A percentile compares a stretch with the other conserved stretches of the same genome.
phyloP scores from a whole-genome alignment of 2,329 filamentous ascomycete species.

The Proliferodiscus dingleyae region DNA sequence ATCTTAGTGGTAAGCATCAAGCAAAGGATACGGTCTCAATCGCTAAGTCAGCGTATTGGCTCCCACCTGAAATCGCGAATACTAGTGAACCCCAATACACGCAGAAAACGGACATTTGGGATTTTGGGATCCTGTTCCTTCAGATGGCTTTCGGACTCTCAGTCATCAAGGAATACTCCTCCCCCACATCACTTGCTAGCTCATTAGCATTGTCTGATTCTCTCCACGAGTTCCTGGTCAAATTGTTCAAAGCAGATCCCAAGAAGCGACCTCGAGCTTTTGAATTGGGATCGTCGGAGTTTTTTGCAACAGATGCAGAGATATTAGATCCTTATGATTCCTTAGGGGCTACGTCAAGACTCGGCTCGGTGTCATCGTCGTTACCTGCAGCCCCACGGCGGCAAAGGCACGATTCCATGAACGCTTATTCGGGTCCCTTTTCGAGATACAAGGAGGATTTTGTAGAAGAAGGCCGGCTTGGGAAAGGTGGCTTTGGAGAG shows the following conservation, averaged over 20 bases:
- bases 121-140: conserved; percentile 83
- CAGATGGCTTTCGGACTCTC: conserved; percentile 92
- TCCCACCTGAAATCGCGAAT: conserved; percentile 69
- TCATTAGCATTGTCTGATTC: conserved; percentile 67
- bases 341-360: conserved; percentile 36
- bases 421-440: conserved; percentile 42
- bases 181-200: conserved; percentile 69
- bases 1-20: conserved; percentile 50
- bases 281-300: conserved; percentile 60
- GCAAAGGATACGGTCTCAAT: conserved; percentile 49
- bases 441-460: conserved; percentile 80
- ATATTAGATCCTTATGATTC: conserved; percentile 39
- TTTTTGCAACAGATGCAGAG: conserved; percentile 60
- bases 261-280: conserved; percentile 84
- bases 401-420: conserved; percentile 58
- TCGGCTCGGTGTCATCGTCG: conserved; percentile 38
- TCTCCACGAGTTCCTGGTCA: conserved; percentile 73
- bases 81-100: conserved; percentile 59
- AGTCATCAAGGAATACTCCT: conserved; percentile 70
- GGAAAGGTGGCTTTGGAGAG: conserved; percentile 92
- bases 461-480: conserved; percentile 80
- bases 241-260: conserved; percentile 79
- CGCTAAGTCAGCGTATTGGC: conserved; percentile 76
- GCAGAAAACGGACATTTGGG: conserved; percentile 89
- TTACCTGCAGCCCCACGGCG: conserved; percentile 41